A percentile compares a stretch with the other conserved stretches of the same genome.
phyloP scores from a whole-genome alignment of 257 asterid genomes.

The Dorcoceras hygrometricum region DNA sequence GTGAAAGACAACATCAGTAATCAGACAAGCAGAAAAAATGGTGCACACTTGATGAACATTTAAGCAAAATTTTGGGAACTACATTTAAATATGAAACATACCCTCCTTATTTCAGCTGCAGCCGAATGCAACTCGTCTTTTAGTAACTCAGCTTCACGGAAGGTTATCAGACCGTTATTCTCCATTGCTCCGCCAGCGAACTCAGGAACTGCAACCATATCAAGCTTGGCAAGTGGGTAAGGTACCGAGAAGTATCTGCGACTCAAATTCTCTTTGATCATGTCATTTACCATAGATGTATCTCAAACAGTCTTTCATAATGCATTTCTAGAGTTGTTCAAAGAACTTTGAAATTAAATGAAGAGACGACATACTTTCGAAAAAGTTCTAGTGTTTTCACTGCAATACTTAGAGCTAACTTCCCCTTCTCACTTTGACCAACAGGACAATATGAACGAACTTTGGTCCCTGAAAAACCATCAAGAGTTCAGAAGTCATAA shows the following conservation, averaged over 20 bases:
- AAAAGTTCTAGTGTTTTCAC: constrained; percentile 33
- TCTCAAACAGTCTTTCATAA: no score
- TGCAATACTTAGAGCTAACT: constrained; percentile 37
- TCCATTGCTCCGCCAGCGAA: constrained; percentile 49
- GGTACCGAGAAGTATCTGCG: constrained; percentile 38
- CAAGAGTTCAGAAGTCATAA: not conserved
- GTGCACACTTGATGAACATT: not conserved
- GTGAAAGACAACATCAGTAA: not conserved
- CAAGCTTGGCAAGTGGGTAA: constrained; percentile 43
- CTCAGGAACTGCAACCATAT: constrained; percentile 50
- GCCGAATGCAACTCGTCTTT: constrained; percentile 36
- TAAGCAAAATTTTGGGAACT: not conserved
- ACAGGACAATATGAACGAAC: constrained; percentile 38
- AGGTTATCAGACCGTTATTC: constrained; percentile 41
- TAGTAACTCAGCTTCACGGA: constrained; percentile 34
- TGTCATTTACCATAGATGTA: no score
- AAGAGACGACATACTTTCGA: constrained; percentile 27
- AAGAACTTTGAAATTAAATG: not conserved
- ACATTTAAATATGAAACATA: constrained; percentile 2
- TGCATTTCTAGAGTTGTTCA: no score
- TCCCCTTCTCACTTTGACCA: constrained; percentile 40
- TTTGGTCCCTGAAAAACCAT: constrained; percentile 30
- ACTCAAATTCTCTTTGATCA: no score
- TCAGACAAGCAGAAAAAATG: not conserved
- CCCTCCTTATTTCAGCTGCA: constrained; percentile 40